These are phyloP conservation scores for Penicillium odoratum DNA, from an alignment of 495 filamentous ascomycete genomes.

Conservation along the genomic window DNA sequence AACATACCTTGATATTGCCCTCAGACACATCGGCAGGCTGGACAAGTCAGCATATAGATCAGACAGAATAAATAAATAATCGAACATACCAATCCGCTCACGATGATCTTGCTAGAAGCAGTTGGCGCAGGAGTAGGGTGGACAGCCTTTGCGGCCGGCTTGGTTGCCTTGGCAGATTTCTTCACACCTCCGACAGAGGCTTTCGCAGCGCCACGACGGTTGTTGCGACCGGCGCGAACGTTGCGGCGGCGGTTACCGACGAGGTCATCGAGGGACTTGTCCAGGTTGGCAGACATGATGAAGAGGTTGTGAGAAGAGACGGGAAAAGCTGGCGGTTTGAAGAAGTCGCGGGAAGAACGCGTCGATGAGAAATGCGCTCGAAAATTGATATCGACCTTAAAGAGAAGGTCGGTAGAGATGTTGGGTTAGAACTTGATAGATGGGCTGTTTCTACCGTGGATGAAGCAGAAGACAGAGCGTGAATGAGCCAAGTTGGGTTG, in stretches of 20 bases:
- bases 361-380: conserved; percentile 8
- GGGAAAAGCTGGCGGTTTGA: conserved; percentile 21
- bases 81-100: conserved; percentile 91
- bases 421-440: background rate
- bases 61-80: background rate
- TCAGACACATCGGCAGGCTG: conserved; percentile 95
- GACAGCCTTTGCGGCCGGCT: conserved; percentile 59
- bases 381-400: conserved; percentile 18
- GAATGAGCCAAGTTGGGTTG: conserved; percentile 9
- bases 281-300: conserved; percentile 86
- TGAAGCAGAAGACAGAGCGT: conserved; percentile 13
- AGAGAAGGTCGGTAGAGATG: conserved; percentile 6
- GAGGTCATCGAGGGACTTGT: conserved; percentile 95
- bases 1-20: conserved; percentile 99
- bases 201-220: conserved; percentile 54
- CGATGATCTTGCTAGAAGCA: conserved; percentile 88
- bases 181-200: conserved; percentile 75
- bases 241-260: conserved; percentile 70
- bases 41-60: conserved; percentile 47
- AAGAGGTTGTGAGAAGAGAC: conserved; percentile 8
- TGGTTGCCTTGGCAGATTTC: conserved; percentile 69
- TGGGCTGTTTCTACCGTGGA: background rate
- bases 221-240: conserved; percentile 50
- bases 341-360: conserved; percentile 14
- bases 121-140: conserved; percentile 61